Evolutionary conservation across 176 grass and related monocot species (phyloP).

Genomic region (Poa pratensis): DNA sequence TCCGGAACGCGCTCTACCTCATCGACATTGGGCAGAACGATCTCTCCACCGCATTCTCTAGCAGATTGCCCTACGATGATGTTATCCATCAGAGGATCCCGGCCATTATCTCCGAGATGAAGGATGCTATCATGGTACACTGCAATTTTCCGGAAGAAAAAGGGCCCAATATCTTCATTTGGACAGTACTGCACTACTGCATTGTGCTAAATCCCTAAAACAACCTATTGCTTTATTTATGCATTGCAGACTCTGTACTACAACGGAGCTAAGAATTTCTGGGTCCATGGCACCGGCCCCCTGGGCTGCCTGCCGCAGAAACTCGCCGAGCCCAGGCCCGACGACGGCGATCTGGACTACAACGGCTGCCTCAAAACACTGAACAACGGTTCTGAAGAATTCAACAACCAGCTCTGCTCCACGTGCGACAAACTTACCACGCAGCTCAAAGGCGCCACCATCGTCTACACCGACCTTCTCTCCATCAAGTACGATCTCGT

Average conservation of each 20-base stretch:
- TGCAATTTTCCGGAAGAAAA: not conserved
- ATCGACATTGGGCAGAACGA: constrained; percentile 87
- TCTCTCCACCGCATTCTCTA: constrained; percentile 40
- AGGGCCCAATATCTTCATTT: too few relatives aligned
- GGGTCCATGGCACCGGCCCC: constrained; percentile 61
- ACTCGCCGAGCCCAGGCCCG: constrained; percentile 42
- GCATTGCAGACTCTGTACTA: constrained; percentile 50
- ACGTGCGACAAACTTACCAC: constrained; percentile 42
- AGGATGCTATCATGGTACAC: constrained; percentile 54
- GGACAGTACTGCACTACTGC: too few relatives aligned
- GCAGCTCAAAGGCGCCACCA: constrained; percentile 48
- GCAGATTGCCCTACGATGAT: constrained; percentile 41
- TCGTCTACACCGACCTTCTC: constrained; percentile 60
- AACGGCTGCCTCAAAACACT: constrained; percentile 55
- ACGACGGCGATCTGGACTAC: constrained; percentile 51
- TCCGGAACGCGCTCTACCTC: constrained; percentile 60
- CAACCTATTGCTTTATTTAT: too few relatives aligned
- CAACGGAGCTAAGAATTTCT: constrained; percentile 61
- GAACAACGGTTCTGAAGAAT: constrained; percentile 53
- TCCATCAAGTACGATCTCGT: constrained; percentile 64
- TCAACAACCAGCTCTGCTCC: constrained; percentile 51
- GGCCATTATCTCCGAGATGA: constrained; percentile 54
- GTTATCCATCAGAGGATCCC: constrained; percentile 47
- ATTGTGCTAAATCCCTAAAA: too few relatives aligned
- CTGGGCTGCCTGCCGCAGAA: constrained; percentile 68